phyloP scores from a whole-genome alignment of 2,329 filamentous ascomycete genomes.

The Fonsecaea multimorphosa region DNA sequence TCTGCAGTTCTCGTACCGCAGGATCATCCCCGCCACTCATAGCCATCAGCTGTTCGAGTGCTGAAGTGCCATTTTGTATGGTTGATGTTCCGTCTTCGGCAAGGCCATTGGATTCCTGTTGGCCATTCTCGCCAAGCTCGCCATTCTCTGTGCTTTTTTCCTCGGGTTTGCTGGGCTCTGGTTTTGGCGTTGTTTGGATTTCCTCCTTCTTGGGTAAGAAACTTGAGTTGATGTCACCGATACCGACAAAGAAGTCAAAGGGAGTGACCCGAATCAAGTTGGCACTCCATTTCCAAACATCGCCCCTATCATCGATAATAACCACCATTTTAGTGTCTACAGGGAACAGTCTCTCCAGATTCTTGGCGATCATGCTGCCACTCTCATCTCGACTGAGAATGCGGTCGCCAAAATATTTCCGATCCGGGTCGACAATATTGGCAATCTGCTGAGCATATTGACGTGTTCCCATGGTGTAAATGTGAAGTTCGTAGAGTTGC shows the following conservation, averaged over 20 bases:
- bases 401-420: conserved; percentile 88
- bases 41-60: conserved; percentile 75
- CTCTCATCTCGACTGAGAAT: conserved; percentile 98
- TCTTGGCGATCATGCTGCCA: conserved; percentile 89
- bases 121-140: conserved; percentile 14
- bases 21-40: conserved; percentile 76
- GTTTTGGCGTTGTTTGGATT: conserved; percentile 56
- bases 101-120: conserved; percentile 28
- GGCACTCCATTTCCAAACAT: conserved; percentile 92
- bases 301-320: conserved; percentile 95
- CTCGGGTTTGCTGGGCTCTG: conserved; percentile 37
- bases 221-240: conserved; percentile 97
- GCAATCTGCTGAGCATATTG: conserved; percentile 94
- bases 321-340: conserved; percentile 99
- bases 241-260: conserved; percentile 97
- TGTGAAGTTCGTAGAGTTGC: conserved; percentile 88
- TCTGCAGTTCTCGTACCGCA: conserved; percentile 72
- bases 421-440: conserved; percentile 87
- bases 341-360: conserved; percentile 86
- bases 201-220: conserved; percentile 81
- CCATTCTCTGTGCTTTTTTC: conserved; percentile 38
- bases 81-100: conserved; percentile 34
- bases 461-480: conserved; percentile 98
- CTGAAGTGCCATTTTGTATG: conserved; percentile 42
- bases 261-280: conserved; percentile 94